phyloP scores from a whole-genome alignment of 371 early-diverging fungal genomes.

The Massospora cicadina region DNA sequence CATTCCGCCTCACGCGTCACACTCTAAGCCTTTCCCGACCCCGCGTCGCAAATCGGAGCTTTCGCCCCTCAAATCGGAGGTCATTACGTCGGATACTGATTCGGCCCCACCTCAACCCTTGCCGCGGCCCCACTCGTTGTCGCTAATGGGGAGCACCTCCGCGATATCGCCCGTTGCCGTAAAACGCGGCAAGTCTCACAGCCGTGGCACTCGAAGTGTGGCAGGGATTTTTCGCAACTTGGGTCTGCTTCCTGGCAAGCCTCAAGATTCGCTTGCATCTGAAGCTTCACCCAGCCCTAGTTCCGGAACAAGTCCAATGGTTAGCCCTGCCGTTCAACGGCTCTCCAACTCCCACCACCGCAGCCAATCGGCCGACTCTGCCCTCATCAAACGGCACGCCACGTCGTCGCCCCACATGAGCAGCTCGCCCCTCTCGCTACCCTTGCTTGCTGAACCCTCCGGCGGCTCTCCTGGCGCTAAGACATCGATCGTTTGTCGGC shows the following conservation, averaged over 20 bases:
- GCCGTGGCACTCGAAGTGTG: conserved; percentile 3
- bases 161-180: not conserved
- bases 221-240: not conserved
- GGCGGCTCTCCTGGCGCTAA: not conserved
- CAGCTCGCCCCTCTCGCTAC: conserved; percentile 3
- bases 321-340: conserved; percentile 3
- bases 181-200: not conserved
- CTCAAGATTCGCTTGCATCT: not conserved
- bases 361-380: conserved; percentile 7
- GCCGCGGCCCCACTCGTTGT: conserved; percentile 2
- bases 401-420: not conserved
- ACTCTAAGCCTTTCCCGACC: not conserved
- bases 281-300: not conserved
- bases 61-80: not conserved
- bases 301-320: not conserved
- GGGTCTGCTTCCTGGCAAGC: not conserved
- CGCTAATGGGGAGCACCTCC: not conserved
- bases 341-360: conserved; percentile 8
- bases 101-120: not conserved
- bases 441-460: not conserved
- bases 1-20: not conserved
- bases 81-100: not conserved
- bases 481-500: conserved; percentile 31
- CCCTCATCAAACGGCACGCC: not conserved
- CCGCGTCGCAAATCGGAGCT: conserved; percentile 5